Evolutionary conservation across 108 stramenopile species (phyloP).

Genomic region (Skeletonema marinoi): DNA sequence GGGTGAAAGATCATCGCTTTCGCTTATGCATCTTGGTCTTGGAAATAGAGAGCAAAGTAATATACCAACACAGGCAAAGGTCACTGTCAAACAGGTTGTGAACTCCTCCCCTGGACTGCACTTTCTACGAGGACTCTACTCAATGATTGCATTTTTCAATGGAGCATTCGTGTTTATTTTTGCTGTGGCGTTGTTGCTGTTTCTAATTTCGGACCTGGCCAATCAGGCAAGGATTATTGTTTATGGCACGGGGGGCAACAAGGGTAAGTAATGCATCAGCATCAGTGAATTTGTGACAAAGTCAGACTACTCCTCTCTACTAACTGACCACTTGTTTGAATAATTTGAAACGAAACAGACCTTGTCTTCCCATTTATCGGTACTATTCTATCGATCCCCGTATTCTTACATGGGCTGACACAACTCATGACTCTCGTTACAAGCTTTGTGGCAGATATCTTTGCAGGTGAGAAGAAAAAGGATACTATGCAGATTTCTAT

Average conservation of each 20-base stretch:
- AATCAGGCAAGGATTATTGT: background rate
- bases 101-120: background rate
- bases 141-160: slow-evolving; percentile 6
- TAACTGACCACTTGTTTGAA: no score
- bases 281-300: no score
- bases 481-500: background rate
- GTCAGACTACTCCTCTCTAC: no score
- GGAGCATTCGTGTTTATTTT: slow-evolving; percentile 18
- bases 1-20: no score
- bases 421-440: background rate
- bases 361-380: background rate
- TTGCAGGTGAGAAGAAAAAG: background rate
- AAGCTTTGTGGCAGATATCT: slow-evolving; percentile 20
- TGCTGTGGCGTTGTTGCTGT: slow-evolving; percentile 12
- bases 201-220: slow-evolving; percentile 12
- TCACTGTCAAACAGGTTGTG: slow-evolving; percentile 3
- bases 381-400: slow-evolving; percentile 3
- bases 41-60: background rate
- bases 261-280: background rate
- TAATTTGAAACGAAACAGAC: background rate
- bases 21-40: no score
- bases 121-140: slow-evolving; percentile 7
- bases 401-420: slow-evolving; percentile 13
- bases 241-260: background rate
- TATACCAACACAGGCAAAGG: background rate